Percentiles rank a stretch among this genome's conserved stretches.
Evolutionary conservation across 1,284 basidiomycete species (phyloP).

Genomic region (Ustilago lituana): DNA sequence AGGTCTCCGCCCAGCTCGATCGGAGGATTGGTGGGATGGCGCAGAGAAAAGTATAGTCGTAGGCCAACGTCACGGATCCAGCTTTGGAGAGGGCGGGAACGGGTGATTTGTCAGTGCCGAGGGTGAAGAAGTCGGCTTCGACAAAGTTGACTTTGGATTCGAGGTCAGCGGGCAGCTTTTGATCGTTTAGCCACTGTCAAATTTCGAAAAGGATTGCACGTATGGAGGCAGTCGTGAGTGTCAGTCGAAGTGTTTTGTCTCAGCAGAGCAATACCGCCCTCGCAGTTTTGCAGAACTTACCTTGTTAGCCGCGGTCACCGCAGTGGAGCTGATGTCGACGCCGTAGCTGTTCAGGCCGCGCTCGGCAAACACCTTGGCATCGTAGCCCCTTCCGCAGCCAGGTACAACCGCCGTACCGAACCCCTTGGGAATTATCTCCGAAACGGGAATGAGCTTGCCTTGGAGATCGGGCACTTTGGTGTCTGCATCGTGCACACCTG

Average conservation of each 20-base stretch:
- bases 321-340: conserved; percentile 47
- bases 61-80: conserved; percentile 25
- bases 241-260: no score
- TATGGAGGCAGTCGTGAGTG: no score
- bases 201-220: no score
- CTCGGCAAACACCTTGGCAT: conserved; percentile 44
- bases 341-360: conserved; percentile 42
- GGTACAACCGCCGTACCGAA: conserved; percentile 32
- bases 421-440: conserved; percentile 22
- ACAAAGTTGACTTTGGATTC: conserved; percentile 25
- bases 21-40: conserved; percentile 51
- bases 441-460: conserved; percentile 19
- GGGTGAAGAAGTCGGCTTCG: conserved; percentile 49
- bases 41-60: conserved; percentile 61
- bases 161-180: conserved; percentile 14
- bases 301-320: conserved; percentile 44
- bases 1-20: conserved; percentile 47
- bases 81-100: conserved; percentile 19
- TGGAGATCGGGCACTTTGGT: conserved; percentile 12
- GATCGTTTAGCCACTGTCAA: conserved; percentile 41
- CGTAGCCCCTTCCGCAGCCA: conserved; percentile 51
- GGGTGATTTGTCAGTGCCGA: conserved; percentile 24
- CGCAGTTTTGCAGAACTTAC: conserved; percentile 1
- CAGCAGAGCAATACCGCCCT: no score
- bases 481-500: conserved; percentile 30